A percentile compares a stretch with the other conserved stretches of the same genome.
These are phyloP conservation scores for Colletotrichum tamarilloi DNA, from an alignment of 2,329 filamentous ascomycete genomes.

Conservation along the genomic window DNA sequence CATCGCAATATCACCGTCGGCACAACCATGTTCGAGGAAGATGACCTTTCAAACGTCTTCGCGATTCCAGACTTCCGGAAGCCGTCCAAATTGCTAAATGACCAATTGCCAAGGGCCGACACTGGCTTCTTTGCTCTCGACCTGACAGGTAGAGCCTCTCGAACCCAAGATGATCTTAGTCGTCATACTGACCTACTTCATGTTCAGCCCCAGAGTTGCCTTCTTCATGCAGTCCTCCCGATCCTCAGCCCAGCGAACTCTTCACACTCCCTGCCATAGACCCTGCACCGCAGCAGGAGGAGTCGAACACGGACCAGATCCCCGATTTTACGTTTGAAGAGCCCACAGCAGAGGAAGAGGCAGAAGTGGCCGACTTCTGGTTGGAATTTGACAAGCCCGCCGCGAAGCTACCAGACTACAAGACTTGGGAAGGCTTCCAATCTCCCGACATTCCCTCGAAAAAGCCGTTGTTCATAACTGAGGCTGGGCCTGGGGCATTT, in stretches of 20 bases:
- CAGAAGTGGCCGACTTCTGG: conserved; percentile 58
- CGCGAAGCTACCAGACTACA: conserved; percentile 56
- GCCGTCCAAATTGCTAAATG: conserved; percentile 61
- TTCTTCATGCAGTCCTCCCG: conserved; percentile 25
- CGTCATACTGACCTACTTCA: neutral
- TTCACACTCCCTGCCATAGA: conserved; percentile 52
- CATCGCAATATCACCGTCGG: neutral
- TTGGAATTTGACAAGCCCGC: conserved; percentile 48
- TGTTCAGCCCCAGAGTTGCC: conserved; percentile 5
- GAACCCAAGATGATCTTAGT: conserved; percentile 34
- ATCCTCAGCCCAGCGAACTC: conserved; percentile 47
- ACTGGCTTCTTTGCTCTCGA: conserved; percentile 57
- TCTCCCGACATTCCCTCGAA: conserved; percentile 50
- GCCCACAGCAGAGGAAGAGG: conserved; percentile 32
- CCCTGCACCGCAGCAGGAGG: conserved; percentile 36
- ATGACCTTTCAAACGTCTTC: conserved; percentile 67
- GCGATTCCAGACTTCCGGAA: conserved; percentile 71
- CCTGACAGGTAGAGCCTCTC: conserved; percentile 45
- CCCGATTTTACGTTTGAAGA: conserved; percentile 35
- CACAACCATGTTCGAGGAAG: conserved; percentile 51
- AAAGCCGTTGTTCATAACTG: conserved; percentile 70
- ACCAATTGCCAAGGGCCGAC: conserved; percentile 40
- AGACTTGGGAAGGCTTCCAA: conserved; percentile 78
- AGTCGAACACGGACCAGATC: neutral
- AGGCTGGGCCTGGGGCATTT: conserved; percentile 73